These are phyloP conservation scores for Blastobotrys ciferrii DNA, from an alignment of 1,139 yeast genomes.

Conservation along the genomic window DNA sequence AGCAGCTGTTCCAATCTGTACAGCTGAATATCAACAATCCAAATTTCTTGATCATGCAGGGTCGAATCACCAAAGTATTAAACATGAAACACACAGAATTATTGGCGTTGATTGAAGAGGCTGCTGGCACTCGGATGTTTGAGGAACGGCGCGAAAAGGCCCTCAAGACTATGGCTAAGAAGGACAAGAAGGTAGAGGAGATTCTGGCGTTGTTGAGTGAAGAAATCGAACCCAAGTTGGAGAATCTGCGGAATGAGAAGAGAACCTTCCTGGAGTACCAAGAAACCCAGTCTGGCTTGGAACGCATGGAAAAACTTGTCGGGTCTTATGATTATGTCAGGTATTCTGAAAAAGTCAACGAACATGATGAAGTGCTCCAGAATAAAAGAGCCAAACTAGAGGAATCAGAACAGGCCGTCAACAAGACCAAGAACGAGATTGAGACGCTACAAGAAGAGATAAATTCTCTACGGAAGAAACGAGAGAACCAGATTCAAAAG, in stretches of 20 bases:
- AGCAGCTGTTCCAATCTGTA: constrained; percentile 87
- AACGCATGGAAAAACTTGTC: constrained; percentile 67
- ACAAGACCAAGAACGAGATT: constrained; percentile 55
- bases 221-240: constrained; percentile 91
- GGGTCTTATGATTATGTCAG: constrained; percentile 71
- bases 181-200: constrained; percentile 79
- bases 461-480: constrained; percentile 50
- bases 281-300: constrained; percentile 77
- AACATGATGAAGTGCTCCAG: constrained; percentile 32
- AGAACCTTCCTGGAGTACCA: constrained; percentile 82
- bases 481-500: constrained; percentile 59
- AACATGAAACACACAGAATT: constrained; percentile 95
- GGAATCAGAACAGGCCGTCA: constrained; percentile 33
- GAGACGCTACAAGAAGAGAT: constrained; percentile 60
- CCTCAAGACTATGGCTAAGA: constrained; percentile 84
- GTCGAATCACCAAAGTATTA: constrained; percentile 92
- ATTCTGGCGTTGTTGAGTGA: constrained; percentile 70
- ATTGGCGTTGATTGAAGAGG: constrained; percentile 89
- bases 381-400: constrained; percentile 42
- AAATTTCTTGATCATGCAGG: constrained; percentile 97
- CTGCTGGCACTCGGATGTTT: constrained; percentile 95
- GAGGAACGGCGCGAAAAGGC: constrained; percentile 94
- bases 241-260: constrained; percentile 76
- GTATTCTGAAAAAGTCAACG: constrained; percentile 36
- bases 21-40: constrained; percentile 96